Conservation (phyloP, 306 rosid genomes). For the Lablab purpureus region DNA sequence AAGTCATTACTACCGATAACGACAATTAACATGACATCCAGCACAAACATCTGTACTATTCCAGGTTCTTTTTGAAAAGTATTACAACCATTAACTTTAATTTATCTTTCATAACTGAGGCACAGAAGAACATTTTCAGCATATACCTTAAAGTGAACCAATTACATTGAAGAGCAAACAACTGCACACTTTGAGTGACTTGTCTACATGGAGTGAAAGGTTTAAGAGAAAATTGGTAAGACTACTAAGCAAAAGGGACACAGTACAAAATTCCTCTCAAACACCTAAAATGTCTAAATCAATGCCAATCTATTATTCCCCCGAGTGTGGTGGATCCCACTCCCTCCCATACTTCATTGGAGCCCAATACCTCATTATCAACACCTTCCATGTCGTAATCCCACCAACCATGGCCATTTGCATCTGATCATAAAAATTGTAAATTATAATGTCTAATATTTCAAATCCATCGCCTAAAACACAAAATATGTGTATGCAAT, state of each 20-base stretch:
- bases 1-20: neutral
- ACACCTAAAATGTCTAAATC: constrained; percentile 35
- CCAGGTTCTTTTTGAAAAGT: neutral
- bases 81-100: neutral
- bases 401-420: constrained; percentile 95
- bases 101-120: neutral
- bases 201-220: constrained; percentile 2
- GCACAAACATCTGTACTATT: neutral
- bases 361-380: constrained; percentile 81
- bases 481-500: constrained; percentile 22
- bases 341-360: constrained; percentile 93
- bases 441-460: constrained; percentile 30
- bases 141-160: neutral
- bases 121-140: neutral
- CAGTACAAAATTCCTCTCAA: constrained; percentile 5
- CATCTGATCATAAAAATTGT: constrained; percentile 59
- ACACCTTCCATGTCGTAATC: constrained; percentile 88
- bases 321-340: constrained; percentile 93
- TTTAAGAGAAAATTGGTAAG: constrained; percentile 13
- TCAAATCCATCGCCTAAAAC: neutral
- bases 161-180: neutral
- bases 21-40: neutral
- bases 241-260: constrained; percentile 25
- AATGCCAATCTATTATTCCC: constrained; percentile 83
- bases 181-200: constrained; percentile 18